A percentile compares a stretch with the other conserved stretches of the same genome.
These are phyloP conservation scores for Solanum dulcamara DNA, from an alignment of 257 asterid species.

Conservation along the genomic window DNA sequence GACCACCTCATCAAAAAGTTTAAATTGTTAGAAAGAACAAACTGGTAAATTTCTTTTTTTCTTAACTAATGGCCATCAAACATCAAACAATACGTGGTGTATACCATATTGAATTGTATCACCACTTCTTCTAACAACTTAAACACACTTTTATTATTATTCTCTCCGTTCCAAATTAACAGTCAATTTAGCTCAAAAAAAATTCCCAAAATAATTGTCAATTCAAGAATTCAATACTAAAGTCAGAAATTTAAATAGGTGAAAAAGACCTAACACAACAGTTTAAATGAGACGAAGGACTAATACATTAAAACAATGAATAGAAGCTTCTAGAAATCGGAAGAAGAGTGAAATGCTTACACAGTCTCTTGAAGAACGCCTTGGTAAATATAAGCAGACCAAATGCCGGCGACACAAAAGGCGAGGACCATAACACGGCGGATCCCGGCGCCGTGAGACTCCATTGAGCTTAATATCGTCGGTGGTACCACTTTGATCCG, in stretches of 20 bases:
- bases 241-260: too few relatives aligned
- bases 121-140: background rate
- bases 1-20: background rate
- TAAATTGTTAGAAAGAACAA: background rate
- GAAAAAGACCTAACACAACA: background rate
- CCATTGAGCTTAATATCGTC: slow-evolving; percentile 34
- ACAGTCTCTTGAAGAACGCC: slow-evolving; percentile 90
- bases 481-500: slow-evolving; percentile 27
- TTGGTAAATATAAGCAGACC: slow-evolving; percentile 94
- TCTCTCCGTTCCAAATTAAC: background rate
- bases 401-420: slow-evolving; percentile 84
- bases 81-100: background rate
- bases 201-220: background rate
- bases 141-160: background rate
- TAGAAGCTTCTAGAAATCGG: background rate
- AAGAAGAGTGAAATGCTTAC: slow-evolving; percentile 17
- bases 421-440: slow-evolving; percentile 70
- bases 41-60: background rate
- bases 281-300: background rate
- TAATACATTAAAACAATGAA: background rate
- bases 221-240: background rate
- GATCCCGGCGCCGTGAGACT: slow-evolving; percentile 61
- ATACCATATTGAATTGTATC: background rate
- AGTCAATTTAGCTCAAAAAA: background rate
- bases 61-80: background rate